Percentiles rank a stretch among this genome's conserved stretches.
These are phyloP conservation scores for Tolypocladium paradoxum DNA, from an alignment of 2,329 filamentous ascomycete genomes.

Conservation along the genomic window DNA sequence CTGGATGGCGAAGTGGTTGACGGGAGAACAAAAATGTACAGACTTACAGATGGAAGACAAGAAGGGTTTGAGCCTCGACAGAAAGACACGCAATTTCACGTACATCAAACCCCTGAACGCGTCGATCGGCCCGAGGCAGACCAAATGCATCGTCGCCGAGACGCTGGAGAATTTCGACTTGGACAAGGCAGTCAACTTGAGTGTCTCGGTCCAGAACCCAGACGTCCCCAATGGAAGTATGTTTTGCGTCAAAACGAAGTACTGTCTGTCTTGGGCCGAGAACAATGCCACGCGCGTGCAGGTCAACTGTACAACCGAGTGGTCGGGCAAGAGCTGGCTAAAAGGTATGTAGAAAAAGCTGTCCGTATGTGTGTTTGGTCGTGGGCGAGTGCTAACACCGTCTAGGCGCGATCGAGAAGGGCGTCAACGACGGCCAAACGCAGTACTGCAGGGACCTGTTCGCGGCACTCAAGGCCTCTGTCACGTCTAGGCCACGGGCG, in stretches of 20 bases:
- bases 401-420: slow-evolving; percentile 87
- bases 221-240: slow-evolving; percentile 92
- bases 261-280: slow-evolving; percentile 87
- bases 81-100: slow-evolving; percentile 62
- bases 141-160: slow-evolving; percentile 84
- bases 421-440: slow-evolving; percentile 79
- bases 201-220: slow-evolving; percentile 75
- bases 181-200: slow-evolving; percentile 77
- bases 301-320: slow-evolving; percentile 85
- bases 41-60: slow-evolving; percentile 86
- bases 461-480: slow-evolving; percentile 59
- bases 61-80: slow-evolving; percentile 64
- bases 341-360: slow-evolving; percentile 54
- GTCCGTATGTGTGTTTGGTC: background rate
- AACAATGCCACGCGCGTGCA: slow-evolving; percentile 76
- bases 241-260: slow-evolving; percentile 86
- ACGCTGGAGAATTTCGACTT: slow-evolving; percentile 75
- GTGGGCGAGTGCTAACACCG: background rate
- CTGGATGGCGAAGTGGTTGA: slow-evolving; percentile 81
- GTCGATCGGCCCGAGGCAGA: slow-evolving; percentile 83
- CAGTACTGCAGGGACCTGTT: slow-evolving; percentile 75
- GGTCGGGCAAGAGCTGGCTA: slow-evolving; percentile 96
- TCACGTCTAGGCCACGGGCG: slow-evolving; percentile 53
- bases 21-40: slow-evolving; percentile 75
- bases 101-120: slow-evolving; percentile 87